phyloP scores from a whole-genome alignment of 345 rosid genomes.

The Abelmoschus esculentus region DNA sequence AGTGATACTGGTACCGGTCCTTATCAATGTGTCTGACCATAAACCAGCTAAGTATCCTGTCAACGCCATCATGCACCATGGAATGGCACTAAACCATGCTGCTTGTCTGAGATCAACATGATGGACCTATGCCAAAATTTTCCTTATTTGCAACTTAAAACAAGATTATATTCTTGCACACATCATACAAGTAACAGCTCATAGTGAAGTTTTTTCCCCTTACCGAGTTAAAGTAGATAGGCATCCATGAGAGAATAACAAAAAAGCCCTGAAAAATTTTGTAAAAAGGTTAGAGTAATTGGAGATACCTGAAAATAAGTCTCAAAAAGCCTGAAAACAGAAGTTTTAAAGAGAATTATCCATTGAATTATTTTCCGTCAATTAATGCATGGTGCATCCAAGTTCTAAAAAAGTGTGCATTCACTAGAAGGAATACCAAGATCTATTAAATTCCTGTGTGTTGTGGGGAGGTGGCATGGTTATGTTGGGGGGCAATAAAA shows the following conservation, averaged over 20 bases:
- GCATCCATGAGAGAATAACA: constrained; percentile 99
- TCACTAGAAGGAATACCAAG: not conserved
- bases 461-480: not conserved
- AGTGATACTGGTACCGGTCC: constrained; percentile 63
- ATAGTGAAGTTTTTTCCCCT: constrained; percentile 22
- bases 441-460: not conserved
- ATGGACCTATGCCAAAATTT: constrained; percentile 44
- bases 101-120: constrained; percentile 91
- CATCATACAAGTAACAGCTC: not conserved
- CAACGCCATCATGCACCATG: constrained; percentile 93
- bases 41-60: constrained; percentile 77
- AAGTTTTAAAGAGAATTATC: not conserved
- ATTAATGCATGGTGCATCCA: not conserved
- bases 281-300: not conserved
- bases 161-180: not conserved
- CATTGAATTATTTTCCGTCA: not conserved
- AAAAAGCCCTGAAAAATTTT: constrained; percentile 67
- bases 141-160: constrained; percentile 14
- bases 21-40: constrained; percentile 73
- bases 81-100: constrained; percentile 96
- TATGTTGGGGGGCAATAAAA: not conserved
- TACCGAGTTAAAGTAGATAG: constrained; percentile 85
- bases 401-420: not conserved
- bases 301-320: not conserved
- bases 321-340: not conserved